Evolutionary conservation across 495 filamentous ascomycete species (phyloP).

Genomic region (Trichocladium antarcticum): DNA sequence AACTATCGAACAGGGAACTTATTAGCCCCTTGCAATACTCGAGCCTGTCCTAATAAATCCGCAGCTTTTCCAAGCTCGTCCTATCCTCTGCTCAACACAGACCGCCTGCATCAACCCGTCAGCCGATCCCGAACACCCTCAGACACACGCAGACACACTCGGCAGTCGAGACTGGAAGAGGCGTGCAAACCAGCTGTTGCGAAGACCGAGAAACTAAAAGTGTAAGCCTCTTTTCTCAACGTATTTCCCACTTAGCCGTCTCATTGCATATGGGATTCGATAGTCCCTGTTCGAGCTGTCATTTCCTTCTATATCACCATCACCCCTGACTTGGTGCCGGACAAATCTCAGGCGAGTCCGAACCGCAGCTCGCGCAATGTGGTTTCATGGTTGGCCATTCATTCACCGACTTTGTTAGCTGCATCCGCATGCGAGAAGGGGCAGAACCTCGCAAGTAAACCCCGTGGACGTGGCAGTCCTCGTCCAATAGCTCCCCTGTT

Average conservation of each 20-base stretch:
- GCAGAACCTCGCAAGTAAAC: neutral
- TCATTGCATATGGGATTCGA: neutral
- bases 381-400: constrained; percentile 5
- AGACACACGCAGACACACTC: no score
- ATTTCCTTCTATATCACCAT: neutral
- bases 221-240: no score
- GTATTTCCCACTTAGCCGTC: no score
- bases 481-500: constrained; percentile 4
- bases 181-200: neutral
- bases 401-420: constrained; percentile 13
- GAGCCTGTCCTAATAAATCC: neutral
- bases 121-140: no score
- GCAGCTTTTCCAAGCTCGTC: neutral
- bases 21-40: neutral
- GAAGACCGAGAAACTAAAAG: neutral
- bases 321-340: neutral
- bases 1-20: neutral
- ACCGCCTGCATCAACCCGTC: neutral
- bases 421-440: constrained; percentile 5
- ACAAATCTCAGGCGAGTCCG: neutral
- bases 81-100: neutral
- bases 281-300: neutral
- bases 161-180: no score
- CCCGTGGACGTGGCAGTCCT: neutral
- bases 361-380: constrained; percentile 2